phyloP scores from a whole-genome alignment of 2,329 filamentous ascomycete species.

The Aspergillus sp. region DNA sequence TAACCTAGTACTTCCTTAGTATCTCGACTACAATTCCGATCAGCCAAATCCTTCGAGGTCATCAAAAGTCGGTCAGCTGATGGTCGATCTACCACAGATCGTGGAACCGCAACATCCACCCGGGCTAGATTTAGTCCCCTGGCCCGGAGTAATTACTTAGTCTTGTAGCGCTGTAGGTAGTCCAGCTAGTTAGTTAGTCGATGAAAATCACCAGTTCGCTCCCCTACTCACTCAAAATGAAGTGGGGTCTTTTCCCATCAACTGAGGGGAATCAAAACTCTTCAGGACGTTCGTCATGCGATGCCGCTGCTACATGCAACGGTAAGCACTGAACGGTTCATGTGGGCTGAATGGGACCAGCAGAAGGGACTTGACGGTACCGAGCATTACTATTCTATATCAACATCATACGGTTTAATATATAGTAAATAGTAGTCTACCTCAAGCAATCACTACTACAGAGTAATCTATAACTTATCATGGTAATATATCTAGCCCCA shows the following conservation, averaged over 20 bases:
- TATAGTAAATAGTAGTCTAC: no score
- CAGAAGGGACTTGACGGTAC: not conserved
- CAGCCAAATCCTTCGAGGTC: not conserved
- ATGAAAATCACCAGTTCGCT: not conserved
- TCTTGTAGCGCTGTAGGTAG: not conserved
- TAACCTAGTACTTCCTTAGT: no score
- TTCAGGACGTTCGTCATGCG: not conserved
- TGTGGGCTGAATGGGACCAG: not conserved
- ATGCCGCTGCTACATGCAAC: not conserved
- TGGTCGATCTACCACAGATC: not conserved
- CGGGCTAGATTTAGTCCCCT: not conserved
- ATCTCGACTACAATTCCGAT: not conserved
- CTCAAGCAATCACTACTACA: no score
- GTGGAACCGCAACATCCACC: not conserved
- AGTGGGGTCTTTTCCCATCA: not conserved
- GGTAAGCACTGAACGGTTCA: not conserved
- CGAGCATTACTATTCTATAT: no score
- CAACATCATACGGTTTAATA: no score
- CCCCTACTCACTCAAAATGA: not conserved
- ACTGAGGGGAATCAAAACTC: not conserved
- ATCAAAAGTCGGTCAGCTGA: constrained; percentile 4
- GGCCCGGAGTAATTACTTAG: not conserved
- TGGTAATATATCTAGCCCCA: not conserved
- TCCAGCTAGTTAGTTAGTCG: not conserved
- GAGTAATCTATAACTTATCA: no score